phyloP scores from a whole-genome alignment of 495 filamentous ascomycete species.

The Neurospora discreta region DNA sequence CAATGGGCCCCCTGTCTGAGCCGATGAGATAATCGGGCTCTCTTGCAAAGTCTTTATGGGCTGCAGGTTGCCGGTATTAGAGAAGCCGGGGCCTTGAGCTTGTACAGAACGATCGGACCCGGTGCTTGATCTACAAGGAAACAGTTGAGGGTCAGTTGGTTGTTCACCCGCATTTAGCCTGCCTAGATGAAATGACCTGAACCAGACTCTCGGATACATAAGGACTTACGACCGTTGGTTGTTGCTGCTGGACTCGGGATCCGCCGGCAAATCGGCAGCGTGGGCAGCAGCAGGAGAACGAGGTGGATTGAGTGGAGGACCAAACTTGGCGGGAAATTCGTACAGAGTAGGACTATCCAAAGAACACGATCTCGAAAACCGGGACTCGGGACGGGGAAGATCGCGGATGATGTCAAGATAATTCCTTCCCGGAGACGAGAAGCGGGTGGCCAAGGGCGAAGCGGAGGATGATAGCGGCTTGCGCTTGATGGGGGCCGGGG shows the following conservation, averaged over 20 bases:
- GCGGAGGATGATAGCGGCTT: constrained; percentile 45
- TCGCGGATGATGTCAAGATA: constrained; percentile 25
- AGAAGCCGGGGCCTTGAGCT: constrained; percentile 9
- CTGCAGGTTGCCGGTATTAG: constrained; percentile 21
- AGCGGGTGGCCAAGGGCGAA: constrained; percentile 37
- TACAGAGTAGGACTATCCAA: constrained; percentile 47
- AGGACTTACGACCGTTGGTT: constrained; percentile 19
- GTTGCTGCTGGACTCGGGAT: constrained; percentile 1
- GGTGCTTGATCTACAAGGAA: constrained; percentile 18
- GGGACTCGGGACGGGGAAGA: constrained; percentile 33
- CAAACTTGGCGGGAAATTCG: constrained; percentile 32
- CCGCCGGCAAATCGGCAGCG: constrained; percentile 7
- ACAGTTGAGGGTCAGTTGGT: constrained; percentile 12
- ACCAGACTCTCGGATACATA: background rate
- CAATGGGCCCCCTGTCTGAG: constrained; percentile 22
- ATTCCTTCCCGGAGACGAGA: constrained; percentile 34
- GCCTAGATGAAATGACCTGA: constrained; percentile 3
- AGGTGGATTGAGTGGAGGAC: constrained; percentile 4
- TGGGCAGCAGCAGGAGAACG: constrained; percentile 8
- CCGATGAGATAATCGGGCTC: constrained; percentile 21
- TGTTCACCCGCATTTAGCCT: constrained; percentile 17
- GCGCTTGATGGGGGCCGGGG: constrained; percentile 32
- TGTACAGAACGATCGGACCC: constrained; percentile 6
- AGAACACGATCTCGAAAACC: constrained; percentile 38
- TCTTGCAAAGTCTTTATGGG: constrained; percentile 23